phyloP scores from a whole-genome alignment of 2,329 filamentous ascomycete species.

The Aspergillus spinulosporus region DNA sequence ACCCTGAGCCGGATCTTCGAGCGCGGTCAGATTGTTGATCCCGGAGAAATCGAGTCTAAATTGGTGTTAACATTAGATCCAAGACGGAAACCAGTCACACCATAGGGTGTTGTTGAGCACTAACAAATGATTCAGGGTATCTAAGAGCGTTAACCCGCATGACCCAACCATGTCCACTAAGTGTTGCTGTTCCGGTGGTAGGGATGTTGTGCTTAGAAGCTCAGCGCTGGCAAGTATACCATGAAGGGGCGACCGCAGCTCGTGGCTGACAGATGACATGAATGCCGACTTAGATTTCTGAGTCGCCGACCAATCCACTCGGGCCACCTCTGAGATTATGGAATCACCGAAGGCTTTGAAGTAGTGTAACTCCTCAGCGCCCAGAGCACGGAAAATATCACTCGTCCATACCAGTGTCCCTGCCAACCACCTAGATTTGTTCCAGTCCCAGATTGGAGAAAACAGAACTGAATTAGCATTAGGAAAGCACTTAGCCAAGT shows the following conservation, averaged over 20 bases:
- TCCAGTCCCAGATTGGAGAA: constrained; percentile 34
- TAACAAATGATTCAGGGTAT: constrained; percentile 41
- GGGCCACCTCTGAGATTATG: constrained; percentile 40
- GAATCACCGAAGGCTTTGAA: constrained; percentile 37
- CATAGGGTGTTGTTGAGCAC: neutral
- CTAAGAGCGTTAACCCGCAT: constrained; percentile 53
- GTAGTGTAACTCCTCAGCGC: constrained; percentile 32
- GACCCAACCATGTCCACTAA: constrained; percentile 49
- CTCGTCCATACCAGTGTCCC: constrained; percentile 30
- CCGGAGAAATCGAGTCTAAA: constrained; percentile 32
- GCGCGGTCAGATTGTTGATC: constrained; percentile 26
- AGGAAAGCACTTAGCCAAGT: constrained; percentile 16
- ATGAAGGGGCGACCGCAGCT: constrained; percentile 49
- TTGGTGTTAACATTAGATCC: neutral
- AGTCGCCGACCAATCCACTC: constrained; percentile 32
- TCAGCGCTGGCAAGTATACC: constrained; percentile 50
- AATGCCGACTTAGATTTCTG: constrained; percentile 54
- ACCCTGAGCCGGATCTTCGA: constrained; percentile 1
- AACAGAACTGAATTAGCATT: constrained; percentile 30
- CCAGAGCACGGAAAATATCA: constrained; percentile 23
- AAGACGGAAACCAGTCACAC: neutral
- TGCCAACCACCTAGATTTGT: constrained; percentile 34
- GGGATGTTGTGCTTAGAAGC: constrained; percentile 47
- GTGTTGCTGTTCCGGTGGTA: constrained; percentile 39
- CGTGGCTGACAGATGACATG: constrained; percentile 53